Evolutionary conservation across 257 asterid species (phyloP), one percentile per base, ranked within the genome.

Genomic region (Salvia hispanica): DNA sequence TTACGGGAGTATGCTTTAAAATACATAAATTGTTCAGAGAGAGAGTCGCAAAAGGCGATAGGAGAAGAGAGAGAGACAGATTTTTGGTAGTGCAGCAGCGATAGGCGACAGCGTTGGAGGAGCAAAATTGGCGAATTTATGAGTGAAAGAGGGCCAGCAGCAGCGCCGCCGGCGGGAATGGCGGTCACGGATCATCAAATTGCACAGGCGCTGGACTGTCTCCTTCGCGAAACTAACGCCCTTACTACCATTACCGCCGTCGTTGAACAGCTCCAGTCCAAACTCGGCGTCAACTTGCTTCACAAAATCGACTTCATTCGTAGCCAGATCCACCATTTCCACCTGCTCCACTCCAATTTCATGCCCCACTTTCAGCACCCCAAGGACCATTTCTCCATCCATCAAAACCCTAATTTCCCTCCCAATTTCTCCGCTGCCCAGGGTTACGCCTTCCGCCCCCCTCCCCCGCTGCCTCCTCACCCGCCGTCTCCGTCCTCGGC

Each of bases 261-360:
- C 82, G 84, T 88, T 71, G 85, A 77, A 67, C 88, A 81, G 69
- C 88, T 88, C 15, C 80, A 86, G 64, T 66, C 88, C 11, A 82
- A 80, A 69, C 59, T 82, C 69, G 92, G 92, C 33, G 71, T 82
- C 12, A 72, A 79, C 68, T 78, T 86, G 18, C 15, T 76, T 62
- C 82, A 80, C 72, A 86, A 79, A 64, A 62, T 84, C 55, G 96
- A 88, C 76, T 84, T 88, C 37, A 84, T 88, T 58, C 84, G 86
- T 5, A 66, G 58, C 60, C 88, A 80, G 82, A 88, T 88, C 84
- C 89, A 84, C 70, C 74, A 77, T 66, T 73, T 82, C 80, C 74
- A 85, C 60, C 78, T 73, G 51, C 75, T 72, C 3, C 86, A 58
- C 53, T 46, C 76, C 4, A 67, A 52, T n/a, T 66, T 63, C 72